Base-by-base conservation (phyloP, 352 stramenopile species). In the Pythium myriotylum region DNA sequence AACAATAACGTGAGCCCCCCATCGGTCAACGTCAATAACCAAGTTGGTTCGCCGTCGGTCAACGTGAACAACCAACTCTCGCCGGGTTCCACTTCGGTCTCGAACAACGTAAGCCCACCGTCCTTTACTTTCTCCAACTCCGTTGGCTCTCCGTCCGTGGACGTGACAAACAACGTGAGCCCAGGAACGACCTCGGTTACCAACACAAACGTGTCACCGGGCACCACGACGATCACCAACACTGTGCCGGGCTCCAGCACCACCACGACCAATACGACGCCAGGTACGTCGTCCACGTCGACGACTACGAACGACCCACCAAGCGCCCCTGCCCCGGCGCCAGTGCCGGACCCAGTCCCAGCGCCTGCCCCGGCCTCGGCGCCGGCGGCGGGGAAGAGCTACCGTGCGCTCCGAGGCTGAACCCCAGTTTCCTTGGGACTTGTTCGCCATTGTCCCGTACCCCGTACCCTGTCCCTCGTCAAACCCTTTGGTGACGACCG, bases 21-120 rank as follows among this genome's bases (percentile, higher is more conserved):
- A 9, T 52, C 53, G 2, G 26, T 60, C 17, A 60, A 52, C 27
- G 40, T 60, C 26, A 54, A 54, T 29, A 54, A 51, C 54, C 26
- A 60, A 3, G 54, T 20, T 0, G 54, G 40, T 4, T n/a, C 19
- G 1, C 32, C 17, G 32, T 33, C 33, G 5, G 19, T 57, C 50
- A 57, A 22, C 17, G 33, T 57, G 1, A 46, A n/a, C 40, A 46
- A 54, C 27, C 47, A 54, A 19, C 6, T 40, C 14, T 26, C 14
- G 1, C 47, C 47, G 4, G 47, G 47, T 17, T 39, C 47, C 5
- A 23, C 27, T 14, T 40, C 47, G 47, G 27, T 54, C 3, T 45
- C 23, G 3, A 54, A 54, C 47, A 54, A 54, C 47, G 47, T 17
- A 2, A 23, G 47, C 26, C 14, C 47, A n/a, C 47, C 47, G 10